These are phyloP conservation scores for Calocybe gambosa DNA, from an alignment of 1,284 basidiomycete species.

Conservation along the genomic window DNA sequence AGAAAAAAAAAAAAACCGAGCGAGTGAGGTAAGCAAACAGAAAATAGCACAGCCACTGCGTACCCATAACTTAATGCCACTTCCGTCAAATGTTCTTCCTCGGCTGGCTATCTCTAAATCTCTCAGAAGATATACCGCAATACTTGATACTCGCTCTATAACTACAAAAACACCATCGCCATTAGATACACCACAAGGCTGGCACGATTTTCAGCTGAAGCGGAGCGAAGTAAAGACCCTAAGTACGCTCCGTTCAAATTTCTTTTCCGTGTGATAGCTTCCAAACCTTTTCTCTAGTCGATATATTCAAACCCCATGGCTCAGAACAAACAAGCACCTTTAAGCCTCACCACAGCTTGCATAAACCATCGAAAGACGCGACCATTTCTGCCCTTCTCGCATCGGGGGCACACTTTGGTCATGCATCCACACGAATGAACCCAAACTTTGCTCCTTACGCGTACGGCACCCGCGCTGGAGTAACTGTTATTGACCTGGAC, in stretches of 20 bases:
- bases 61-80: constrained; percentile 21
- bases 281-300: constrained; percentile 38
- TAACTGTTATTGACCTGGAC: constrained; percentile 95
- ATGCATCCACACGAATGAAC: constrained; percentile 77
- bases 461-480: constrained; percentile 86
- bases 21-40: constrained; percentile 37
- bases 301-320: constrained; percentile 65
- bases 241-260: constrained; percentile 34
- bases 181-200: constrained; percentile 51
- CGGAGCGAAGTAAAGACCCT: constrained; percentile 49
- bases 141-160: constrained; percentile 17
- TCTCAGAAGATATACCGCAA: constrained; percentile 16
- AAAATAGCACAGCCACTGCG: constrained; percentile 43
- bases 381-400: constrained; percentile 90
- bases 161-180: constrained; percentile 27
- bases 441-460: constrained; percentile 90
- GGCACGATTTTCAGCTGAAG: constrained; percentile 55
- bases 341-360: constrained; percentile 69
- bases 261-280: constrained; percentile 7
- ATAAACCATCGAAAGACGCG: constrained; percentile 59
- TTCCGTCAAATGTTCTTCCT: constrained; percentile 33
- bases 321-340: constrained; percentile 74
- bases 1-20: constrained; percentile 38
- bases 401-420: constrained; percentile 91
- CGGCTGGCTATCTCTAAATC: constrained; percentile 30